phyloP scores from a whole-genome alignment of 2,329 filamentous ascomycete genomes.

The Dactylellina parvicollis region DNA sequence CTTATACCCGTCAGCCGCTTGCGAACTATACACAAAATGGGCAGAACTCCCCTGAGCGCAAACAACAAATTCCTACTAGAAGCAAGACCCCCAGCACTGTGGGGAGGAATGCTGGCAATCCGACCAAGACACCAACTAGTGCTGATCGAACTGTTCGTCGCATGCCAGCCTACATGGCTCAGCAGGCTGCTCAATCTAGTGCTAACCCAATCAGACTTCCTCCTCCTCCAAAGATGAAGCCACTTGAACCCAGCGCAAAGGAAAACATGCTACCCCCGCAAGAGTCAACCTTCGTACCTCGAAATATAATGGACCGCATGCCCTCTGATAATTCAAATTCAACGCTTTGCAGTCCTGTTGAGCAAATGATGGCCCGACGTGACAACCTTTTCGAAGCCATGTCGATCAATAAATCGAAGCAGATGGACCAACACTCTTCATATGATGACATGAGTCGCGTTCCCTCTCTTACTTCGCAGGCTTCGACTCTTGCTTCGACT shows the following conservation, averaged over 20 bases:
- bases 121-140: conserved; percentile 49
- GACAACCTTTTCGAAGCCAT: conserved; percentile 21
- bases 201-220: conserved; percentile 25
- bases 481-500: conserved; percentile 50
- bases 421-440: conserved; percentile 11
- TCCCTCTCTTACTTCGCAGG: conserved; percentile 50
- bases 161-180: conserved; percentile 52
- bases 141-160: conserved; percentile 43
- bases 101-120: conserved; percentile 27
- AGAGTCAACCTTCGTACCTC: conserved; percentile 23
- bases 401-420: conserved; percentile 14
- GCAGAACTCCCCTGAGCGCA: conserved; percentile 44
- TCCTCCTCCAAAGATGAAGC: conserved; percentile 46
- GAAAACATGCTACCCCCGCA: conserved; percentile 43
- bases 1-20: conserved; percentile 39
- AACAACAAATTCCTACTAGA: conserved; percentile 23
- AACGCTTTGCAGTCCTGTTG: conserved; percentile 33
- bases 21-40: conserved; percentile 37
- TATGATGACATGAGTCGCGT: conserved; percentile 48
- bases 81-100: conserved; percentile 50
- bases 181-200: conserved; percentile 31
- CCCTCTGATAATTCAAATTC: conserved; percentile 32
- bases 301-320: conserved; percentile 47
- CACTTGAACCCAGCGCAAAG: conserved; percentile 24
- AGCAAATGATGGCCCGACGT: conserved; percentile 34